Conservation (phyloP, 225 moss, liverwort and hornwort genomes). For the Polytrichum formosum region DNA sequence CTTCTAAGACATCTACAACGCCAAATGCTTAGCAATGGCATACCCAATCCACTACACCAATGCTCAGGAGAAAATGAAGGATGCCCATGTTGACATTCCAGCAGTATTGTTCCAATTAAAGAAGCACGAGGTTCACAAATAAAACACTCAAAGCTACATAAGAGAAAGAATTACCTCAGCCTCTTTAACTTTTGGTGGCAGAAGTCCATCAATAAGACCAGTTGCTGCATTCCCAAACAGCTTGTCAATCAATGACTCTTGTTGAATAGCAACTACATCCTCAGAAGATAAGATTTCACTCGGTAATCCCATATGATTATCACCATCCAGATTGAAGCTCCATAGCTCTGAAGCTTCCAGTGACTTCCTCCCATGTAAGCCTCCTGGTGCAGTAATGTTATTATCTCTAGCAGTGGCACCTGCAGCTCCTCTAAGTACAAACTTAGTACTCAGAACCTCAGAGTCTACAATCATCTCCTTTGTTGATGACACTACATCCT, state of each 20-base stretch:
- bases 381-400: conserved; percentile 29
- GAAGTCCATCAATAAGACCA: conserved; percentile 45
- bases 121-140: too few relatives aligned
- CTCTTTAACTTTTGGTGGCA: conserved; percentile 39
- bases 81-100: too few relatives aligned
- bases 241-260: conserved; percentile 86
- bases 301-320: conserved; percentile 36
- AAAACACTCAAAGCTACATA: not conserved
- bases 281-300: conserved; percentile 55
- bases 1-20: not conserved
- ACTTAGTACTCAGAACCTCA: conserved; percentile 50
- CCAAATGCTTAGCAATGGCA: too few relatives aligned
- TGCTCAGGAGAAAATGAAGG: too few relatives aligned
- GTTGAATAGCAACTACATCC: conserved; percentile 45
- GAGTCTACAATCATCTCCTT: conserved; percentile 50
- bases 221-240: conserved; percentile 69
- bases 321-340: conserved; percentile 38
- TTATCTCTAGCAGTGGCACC: conserved; percentile 28
- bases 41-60: too few relatives aligned
- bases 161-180: conserved; percentile 50
- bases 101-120: too few relatives aligned
- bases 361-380: conserved; percentile 34
- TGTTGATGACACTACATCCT: conserved; percentile 31
- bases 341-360: conserved; percentile 35
- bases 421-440: conserved; percentile 31